A percentile compares a stretch with the other conserved stretches of the same genome.
These are phyloP conservation scores for Colletotrichum truncatum DNA, from an alignment of 2,329 filamentous ascomycete species.

Conservation along the genomic window DNA sequence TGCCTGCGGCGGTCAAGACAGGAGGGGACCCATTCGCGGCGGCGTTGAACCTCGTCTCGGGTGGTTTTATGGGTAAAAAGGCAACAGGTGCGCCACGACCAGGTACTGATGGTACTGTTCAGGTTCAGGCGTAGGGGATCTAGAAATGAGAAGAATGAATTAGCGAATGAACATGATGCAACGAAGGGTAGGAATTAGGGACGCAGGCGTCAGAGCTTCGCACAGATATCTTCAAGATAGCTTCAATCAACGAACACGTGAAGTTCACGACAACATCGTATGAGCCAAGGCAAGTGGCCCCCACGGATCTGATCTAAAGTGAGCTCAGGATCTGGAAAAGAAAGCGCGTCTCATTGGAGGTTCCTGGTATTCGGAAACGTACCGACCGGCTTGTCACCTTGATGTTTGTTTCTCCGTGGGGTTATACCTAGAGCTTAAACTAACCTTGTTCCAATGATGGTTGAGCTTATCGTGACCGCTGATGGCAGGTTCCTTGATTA, in stretches of 20 bases:
- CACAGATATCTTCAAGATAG: too few relatives aligned
- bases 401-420: too few relatives aligned
- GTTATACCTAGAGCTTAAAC: too few relatives aligned
- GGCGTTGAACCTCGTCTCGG: constrained; percentile 17
- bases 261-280: too few relatives aligned
- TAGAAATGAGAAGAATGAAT: not conserved
- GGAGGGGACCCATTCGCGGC: constrained; percentile 20
- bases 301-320: not conserved
- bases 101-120: constrained; percentile 15
- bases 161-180: too few relatives aligned
- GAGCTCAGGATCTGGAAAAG: not conserved
- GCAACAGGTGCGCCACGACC: constrained; percentile 26
- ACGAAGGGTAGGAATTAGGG: too few relatives aligned
- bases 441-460: too few relatives aligned
- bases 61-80: constrained; percentile 26
- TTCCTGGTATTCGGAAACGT: not conserved
- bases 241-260: too few relatives aligned
- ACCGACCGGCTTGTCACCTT: too few relatives aligned
- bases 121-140: not conserved
- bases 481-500: too few relatives aligned
- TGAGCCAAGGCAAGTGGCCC: not conserved
- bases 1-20: constrained; percentile 9
- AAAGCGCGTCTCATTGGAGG: not conserved
- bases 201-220: too few relatives aligned
- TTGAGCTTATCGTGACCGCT: too few relatives aligned